Conservation (phyloP, 2,329 filamentous ascomycete genomes). For the Trichoderma asperellum region DNA sequence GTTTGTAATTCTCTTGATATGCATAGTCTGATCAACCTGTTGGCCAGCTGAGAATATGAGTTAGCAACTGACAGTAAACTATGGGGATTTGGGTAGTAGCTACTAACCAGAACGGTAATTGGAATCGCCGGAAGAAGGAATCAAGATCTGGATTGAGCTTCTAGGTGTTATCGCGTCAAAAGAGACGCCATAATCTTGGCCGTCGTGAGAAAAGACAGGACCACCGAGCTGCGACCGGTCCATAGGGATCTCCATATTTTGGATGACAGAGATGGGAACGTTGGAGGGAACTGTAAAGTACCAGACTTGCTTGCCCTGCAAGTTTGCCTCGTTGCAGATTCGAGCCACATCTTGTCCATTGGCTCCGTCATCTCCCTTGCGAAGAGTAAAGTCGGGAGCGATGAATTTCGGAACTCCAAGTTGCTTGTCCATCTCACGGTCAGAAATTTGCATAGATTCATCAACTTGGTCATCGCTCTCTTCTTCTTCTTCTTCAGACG, state of each 20-base stretch:
- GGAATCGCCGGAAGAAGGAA: slow-evolving; percentile 60
- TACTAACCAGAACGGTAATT: slow-evolving; percentile 59
- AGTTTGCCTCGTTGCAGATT: slow-evolving; percentile 61
- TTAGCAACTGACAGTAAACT: slow-evolving; percentile 12
- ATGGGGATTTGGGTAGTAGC: neutral
- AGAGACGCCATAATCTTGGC: slow-evolving; percentile 64
- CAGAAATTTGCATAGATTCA: slow-evolving; percentile 47
- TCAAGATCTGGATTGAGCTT: slow-evolving; percentile 60
- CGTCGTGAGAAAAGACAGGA: slow-evolving; percentile 64
- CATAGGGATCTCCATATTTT: slow-evolving; percentile 64
- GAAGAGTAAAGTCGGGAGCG: slow-evolving; percentile 57
- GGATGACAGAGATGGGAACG: slow-evolving; percentile 68
- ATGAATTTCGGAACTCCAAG: slow-evolving; percentile 52
- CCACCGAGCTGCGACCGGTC: slow-evolving; percentile 58
- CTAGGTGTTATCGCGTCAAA: slow-evolving; percentile 56
- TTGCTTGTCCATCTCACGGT: slow-evolving; percentile 39
- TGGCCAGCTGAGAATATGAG: slow-evolving; percentile 39
- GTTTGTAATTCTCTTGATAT: slow-evolving; percentile 65
- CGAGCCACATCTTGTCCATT: slow-evolving; percentile 53
- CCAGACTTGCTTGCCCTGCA: slow-evolving; percentile 76
- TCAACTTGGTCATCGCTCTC: slow-evolving; percentile 41
- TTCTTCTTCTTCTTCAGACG: slow-evolving; percentile 17
- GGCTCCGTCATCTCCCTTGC: slow-evolving; percentile 49
- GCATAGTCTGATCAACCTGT: slow-evolving; percentile 62
- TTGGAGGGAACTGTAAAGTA: slow-evolving; percentile 75